Evolutionary conservation across 2,329 filamentous ascomycete species (phyloP).

Genomic region (Akanthomyces dipterigenus): DNA sequence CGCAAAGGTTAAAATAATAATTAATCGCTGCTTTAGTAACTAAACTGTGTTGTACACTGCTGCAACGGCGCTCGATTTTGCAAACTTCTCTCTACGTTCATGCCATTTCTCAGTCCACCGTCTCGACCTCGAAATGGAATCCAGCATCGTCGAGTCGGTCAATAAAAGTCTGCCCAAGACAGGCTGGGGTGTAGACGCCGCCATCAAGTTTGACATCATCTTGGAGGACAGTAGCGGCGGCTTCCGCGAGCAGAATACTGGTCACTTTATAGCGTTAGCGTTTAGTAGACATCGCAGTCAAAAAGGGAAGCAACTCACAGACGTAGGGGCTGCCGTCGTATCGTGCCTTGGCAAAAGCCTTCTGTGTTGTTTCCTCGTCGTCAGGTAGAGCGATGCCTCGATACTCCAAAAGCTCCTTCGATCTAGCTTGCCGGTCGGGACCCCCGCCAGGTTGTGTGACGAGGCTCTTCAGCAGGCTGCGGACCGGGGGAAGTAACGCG

Average conservation of each 20-base stretch:
- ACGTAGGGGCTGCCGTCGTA: conserved; percentile 58
- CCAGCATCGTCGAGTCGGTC: conserved; percentile 55
- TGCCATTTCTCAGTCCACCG: not conserved
- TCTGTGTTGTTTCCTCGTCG: conserved; percentile 35
- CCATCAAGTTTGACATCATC: conserved; percentile 55
- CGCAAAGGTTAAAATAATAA: not conserved
- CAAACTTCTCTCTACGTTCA: not conserved
- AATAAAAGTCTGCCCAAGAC: conserved; percentile 59
- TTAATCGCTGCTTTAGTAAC: not conserved
- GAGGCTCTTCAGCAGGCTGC: conserved; percentile 35
- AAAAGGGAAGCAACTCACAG: conserved; percentile 37
- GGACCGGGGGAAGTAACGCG: conserved; percentile 36
- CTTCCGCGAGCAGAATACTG: conserved; percentile 56
- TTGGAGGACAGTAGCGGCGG: conserved; percentile 57
- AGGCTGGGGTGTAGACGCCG: conserved; percentile 66
- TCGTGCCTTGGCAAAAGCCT: conserved; percentile 48
- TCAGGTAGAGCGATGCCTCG: conserved; percentile 59
- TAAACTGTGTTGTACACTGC: not conserved
- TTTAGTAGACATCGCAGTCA: not conserved
- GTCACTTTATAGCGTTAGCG: conserved; percentile 47
- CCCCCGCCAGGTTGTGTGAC: conserved; percentile 51
- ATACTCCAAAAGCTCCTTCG: conserved; percentile 56
- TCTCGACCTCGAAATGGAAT: conserved; percentile 54
- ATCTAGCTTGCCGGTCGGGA: conserved; percentile 42
- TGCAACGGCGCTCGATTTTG: not conserved